phyloP scores from a whole-genome alignment of 2,329 filamentous ascomycete genomes.

The Colletotrichum orchidophilum region DNA sequence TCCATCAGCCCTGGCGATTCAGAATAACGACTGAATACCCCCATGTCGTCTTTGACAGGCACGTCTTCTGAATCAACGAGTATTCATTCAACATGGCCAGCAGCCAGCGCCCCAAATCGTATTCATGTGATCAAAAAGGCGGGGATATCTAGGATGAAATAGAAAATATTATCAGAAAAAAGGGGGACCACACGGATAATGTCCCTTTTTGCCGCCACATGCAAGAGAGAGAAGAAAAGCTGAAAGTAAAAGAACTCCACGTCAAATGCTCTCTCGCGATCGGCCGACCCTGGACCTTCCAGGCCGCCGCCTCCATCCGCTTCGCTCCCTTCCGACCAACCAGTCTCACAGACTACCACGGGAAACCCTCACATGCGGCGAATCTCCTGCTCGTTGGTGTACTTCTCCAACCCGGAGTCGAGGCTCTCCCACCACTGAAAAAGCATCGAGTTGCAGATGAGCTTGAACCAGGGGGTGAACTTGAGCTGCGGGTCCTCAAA shows the following conservation, averaged over 20 bases:
- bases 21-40: neutral
- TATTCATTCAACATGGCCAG: neutral
- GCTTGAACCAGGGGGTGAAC: slow-evolving; percentile 99
- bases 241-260: neutral
- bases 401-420: slow-evolving; percentile 82
- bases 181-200: neutral
- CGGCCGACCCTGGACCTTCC: neutral
- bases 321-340: too few relatives aligned
- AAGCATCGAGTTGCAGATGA: slow-evolving; percentile 97
- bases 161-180: neutral
- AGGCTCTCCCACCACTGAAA: slow-evolving; percentile 97
- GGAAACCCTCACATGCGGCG: slow-evolving; percentile 73
- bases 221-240: neutral
- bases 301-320: too few relatives aligned
- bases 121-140: slow-evolving; percentile 6
- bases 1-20: too few relatives aligned
- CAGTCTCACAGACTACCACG: neutral
- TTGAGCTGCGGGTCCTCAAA: slow-evolving; percentile 83
- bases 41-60: too few relatives aligned
- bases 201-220: neutral
- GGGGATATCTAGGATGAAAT: slow-evolving; percentile 16
- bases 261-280: neutral
- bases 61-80: neutral
- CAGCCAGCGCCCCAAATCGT: neutral
- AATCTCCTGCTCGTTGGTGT: slow-evolving; percentile 86